Evolutionary conservation across 192 early-diverging fungal genomes (phyloP).

Genomic region (Mortierella hygrophila): DNA sequence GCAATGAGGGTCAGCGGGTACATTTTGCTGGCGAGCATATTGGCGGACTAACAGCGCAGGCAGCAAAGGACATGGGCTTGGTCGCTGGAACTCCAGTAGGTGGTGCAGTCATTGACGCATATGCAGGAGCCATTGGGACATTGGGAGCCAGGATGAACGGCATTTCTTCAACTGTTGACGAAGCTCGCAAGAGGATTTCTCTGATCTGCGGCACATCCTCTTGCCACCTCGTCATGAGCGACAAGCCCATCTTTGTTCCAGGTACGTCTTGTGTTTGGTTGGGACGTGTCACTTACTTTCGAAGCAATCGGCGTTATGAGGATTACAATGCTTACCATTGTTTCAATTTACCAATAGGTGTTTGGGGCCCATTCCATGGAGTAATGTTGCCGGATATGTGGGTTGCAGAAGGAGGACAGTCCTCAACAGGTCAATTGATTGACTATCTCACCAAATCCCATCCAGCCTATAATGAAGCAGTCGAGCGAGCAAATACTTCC

Average conservation of each 20-base stretch:
- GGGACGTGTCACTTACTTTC: not conserved
- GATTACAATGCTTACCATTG: not conserved
- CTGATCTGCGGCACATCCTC: constrained; percentile 81
- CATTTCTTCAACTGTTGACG: constrained; percentile 27
- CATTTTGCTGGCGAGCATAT: constrained; percentile 66
- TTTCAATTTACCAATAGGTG: constrained; percentile 19
- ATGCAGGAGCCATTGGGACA: constrained; percentile 75
- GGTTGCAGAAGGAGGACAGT: constrained; percentile 81
- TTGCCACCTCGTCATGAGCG: constrained; percentile 74
- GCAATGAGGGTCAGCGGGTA: constrained; percentile 45
- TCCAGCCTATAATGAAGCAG: constrained; percentile 60
- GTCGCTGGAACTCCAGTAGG: constrained; percentile 68
- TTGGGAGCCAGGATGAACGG: constrained; percentile 57
- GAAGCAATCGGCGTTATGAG: constrained; percentile 9
- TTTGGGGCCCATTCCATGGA: constrained; percentile 73
- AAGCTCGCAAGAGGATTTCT: constrained; percentile 47
- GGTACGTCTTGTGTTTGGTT: constrained; percentile 38
- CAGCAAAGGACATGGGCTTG: constrained; percentile 71
- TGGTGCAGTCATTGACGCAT: constrained; percentile 79
- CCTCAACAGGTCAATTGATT: constrained; percentile 76
- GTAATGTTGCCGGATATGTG: constrained; percentile 69
- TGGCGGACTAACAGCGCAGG: constrained; percentile 64
- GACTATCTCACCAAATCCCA: constrained; percentile 72
- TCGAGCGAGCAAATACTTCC: constrained; percentile 27
- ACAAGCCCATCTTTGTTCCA: constrained; percentile 65